These are phyloP conservation scores for Penicillium sumatraense DNA, from an alignment of 2,329 filamentous ascomycete genomes.

Conservation along the genomic window DNA sequence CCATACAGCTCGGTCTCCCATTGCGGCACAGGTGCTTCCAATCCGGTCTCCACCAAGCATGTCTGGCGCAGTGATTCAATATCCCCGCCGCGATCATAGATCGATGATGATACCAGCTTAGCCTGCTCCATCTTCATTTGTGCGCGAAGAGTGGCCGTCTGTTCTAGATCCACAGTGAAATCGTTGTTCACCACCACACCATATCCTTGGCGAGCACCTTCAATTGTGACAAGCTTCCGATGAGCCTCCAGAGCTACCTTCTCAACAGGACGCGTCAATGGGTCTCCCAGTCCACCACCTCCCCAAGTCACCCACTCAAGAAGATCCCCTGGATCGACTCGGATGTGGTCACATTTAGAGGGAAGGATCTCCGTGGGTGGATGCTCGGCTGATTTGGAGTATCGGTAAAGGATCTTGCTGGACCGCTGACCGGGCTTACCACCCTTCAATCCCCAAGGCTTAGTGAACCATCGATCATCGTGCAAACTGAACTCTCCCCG, in stretches of 20 bases:
- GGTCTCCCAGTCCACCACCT: slow-evolving; percentile 55
- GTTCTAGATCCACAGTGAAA: slow-evolving; percentile 40
- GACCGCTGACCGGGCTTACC: slow-evolving; percentile 51
- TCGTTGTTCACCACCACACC: slow-evolving; percentile 50
- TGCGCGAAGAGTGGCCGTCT: slow-evolving; percentile 42
- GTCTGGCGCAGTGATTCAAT: slow-evolving; percentile 43
- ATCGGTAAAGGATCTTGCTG: slow-evolving; percentile 49
- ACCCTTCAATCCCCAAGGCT: slow-evolving; percentile 55
- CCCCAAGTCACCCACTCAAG: slow-evolving; percentile 58
- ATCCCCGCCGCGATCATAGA: slow-evolving; percentile 52
- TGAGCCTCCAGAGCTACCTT: slow-evolving; percentile 54
- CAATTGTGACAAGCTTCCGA: slow-evolving; percentile 48
- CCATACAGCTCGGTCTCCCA: slow-evolving; percentile 53
- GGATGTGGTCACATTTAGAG: slow-evolving; percentile 55
- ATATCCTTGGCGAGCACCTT: slow-evolving; percentile 50
- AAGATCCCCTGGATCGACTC: slow-evolving; percentile 52
- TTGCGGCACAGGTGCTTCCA: slow-evolving; percentile 47
- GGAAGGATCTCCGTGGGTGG: slow-evolving; percentile 43
- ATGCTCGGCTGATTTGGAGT: slow-evolving; percentile 39
- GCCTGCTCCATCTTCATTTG: slow-evolving; percentile 34
- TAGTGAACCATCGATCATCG: slow-evolving; percentile 56
- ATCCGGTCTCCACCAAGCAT: slow-evolving; percentile 49
- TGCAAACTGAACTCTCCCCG: slow-evolving; percentile 54
- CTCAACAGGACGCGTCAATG: slow-evolving; percentile 48
- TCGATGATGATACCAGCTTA: slow-evolving; percentile 22